Conservation (phyloP, 306 rosid genomes). For the Arachis stenosperma region DNA sequence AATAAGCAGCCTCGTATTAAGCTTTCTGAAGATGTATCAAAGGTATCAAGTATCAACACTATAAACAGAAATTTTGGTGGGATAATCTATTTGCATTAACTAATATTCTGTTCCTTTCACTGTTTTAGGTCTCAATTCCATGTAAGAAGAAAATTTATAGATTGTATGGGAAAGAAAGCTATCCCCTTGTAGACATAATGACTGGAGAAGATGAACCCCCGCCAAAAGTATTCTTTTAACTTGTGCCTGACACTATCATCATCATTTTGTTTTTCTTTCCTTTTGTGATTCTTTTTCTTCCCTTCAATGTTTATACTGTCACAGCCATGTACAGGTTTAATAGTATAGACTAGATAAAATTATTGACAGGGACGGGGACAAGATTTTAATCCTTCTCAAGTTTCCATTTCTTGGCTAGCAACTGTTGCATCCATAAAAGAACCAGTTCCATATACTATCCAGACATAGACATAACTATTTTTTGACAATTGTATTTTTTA, state of each 20-base stretch:
- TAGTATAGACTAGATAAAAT: not conserved
- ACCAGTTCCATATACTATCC: not conserved
- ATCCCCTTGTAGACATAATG: slow-evolving; percentile 81
- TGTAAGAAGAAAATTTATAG: slow-evolving; percentile 78
- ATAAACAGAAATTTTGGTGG: slow-evolving; percentile 6
- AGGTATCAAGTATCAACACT: slow-evolving; percentile 63
- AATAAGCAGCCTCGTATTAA: slow-evolving; percentile 81
- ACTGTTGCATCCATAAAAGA: not conserved
- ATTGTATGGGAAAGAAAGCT: slow-evolving; percentile 80
- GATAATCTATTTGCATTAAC: slow-evolving; percentile 11
- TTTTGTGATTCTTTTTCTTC: no score
- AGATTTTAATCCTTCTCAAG: not conserved
- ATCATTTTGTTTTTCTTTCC: no score
- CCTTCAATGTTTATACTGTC: not conserved
- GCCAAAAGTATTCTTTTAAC: slow-evolving; percentile 62
- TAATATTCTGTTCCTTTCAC: slow-evolving; percentile 13
- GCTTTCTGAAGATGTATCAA: slow-evolving; percentile 84
- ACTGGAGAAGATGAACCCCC: slow-evolving; percentile 80
- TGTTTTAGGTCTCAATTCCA: slow-evolving; percentile 77
- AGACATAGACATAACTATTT: slow-evolving; percentile 8
- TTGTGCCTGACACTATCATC: slow-evolving; percentile 4
- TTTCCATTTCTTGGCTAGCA: not conserved
- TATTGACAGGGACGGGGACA: not conserved
- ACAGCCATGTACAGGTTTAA: not conserved
- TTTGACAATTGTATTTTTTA: not conserved